A percentile compares a stretch with the other conserved stretches of the same genome.
These are phyloP conservation scores for Agrostemma githago DNA, from an alignment of 148 eudicot species.

Conservation along the genomic window DNA sequence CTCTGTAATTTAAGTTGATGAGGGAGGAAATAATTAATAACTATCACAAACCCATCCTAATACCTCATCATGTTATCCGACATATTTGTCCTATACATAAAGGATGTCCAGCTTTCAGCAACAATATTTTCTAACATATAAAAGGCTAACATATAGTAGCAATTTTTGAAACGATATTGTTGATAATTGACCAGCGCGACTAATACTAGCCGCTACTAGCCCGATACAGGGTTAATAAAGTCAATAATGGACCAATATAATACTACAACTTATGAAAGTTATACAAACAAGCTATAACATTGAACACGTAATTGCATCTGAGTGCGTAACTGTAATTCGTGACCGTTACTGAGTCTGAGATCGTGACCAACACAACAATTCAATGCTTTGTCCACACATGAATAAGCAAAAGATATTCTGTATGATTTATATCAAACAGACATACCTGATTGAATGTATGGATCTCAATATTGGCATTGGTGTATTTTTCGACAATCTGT, in stretches of 20 bases:
- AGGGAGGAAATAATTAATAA: constrained; percentile 9
- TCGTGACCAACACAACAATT: not conserved
- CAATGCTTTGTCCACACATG: not conserved
- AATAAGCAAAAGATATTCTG: not conserved
- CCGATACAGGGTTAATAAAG: not conserved
- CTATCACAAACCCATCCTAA: not conserved
- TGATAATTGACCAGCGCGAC: not conserved
- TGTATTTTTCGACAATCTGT: constrained; percentile 87
- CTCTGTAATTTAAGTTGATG: constrained; percentile 45
- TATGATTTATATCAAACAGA: constrained; percentile 3
- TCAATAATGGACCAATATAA: not conserved
- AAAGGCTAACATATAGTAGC: not conserved
- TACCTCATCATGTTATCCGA: not conserved
- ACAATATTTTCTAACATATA: no score
- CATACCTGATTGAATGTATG: constrained; percentile 96
- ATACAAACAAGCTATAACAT: not conserved
- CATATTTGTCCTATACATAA: not conserved
- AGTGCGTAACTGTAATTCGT: not conserved
- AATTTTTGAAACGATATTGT: not conserved
- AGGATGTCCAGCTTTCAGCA: not conserved
- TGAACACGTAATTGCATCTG: not conserved
- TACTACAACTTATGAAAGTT: not conserved
- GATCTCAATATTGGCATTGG: constrained; percentile 66
- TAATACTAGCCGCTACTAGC: not conserved
- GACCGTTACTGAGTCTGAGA: not conserved